A percentile compares a stretch with the other conserved stretches of the same genome.
Conservation (phyloP, 495 filamentous ascomycete genomes). For the Tirmania nivea region DNA sequence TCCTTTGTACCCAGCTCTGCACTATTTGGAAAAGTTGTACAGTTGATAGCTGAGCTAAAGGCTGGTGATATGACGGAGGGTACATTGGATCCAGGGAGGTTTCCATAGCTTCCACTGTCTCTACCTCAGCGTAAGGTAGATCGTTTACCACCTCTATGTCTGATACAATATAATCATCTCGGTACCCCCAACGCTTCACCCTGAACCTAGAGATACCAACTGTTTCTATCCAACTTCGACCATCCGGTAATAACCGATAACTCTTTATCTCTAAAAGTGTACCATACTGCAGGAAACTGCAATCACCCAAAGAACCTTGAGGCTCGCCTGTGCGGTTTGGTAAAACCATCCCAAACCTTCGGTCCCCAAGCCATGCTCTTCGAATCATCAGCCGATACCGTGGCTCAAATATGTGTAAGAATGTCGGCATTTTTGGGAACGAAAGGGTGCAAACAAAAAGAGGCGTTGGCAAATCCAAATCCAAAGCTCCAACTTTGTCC, state of each 20-base stretch:
- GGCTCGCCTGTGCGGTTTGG: conserved; percentile 33
- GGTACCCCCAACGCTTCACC: conserved; percentile 35
- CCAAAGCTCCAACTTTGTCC: conserved; percentile 26
- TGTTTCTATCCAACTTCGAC: conserved; percentile 57
- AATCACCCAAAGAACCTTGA: conserved; percentile 35
- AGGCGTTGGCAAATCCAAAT: conserved; percentile 38
- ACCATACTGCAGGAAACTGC: conserved; percentile 47
- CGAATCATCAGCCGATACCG: conserved; percentile 75
- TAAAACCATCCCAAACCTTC: conserved; percentile 69
- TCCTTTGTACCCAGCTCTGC: conserved; percentile 42
- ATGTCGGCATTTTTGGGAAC: conserved; percentile 64
- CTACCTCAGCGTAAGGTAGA: conserved; percentile 60
- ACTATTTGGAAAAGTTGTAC: conserved; percentile 40
- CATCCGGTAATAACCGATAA: conserved; percentile 51
- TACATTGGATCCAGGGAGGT: conserved; percentile 8
- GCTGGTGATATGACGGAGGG: conserved; percentile 21
- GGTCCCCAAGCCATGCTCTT: conserved; percentile 46
- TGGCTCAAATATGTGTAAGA: conserved; percentile 79
- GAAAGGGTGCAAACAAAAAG: conserved; percentile 65
- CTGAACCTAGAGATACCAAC: conserved; percentile 55
- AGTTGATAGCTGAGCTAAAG: conserved; percentile 39
- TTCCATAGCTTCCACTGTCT: conserved; percentile 26
- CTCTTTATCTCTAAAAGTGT: conserved; percentile 54
- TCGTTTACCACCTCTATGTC: conserved; percentile 55
- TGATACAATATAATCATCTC: conserved; percentile 61